A percentile compares a stretch with the other conserved stretches of the same genome.
Conservation (phyloP, 768 basidiomycete genomes). For the Suillus subaureus region DNA sequence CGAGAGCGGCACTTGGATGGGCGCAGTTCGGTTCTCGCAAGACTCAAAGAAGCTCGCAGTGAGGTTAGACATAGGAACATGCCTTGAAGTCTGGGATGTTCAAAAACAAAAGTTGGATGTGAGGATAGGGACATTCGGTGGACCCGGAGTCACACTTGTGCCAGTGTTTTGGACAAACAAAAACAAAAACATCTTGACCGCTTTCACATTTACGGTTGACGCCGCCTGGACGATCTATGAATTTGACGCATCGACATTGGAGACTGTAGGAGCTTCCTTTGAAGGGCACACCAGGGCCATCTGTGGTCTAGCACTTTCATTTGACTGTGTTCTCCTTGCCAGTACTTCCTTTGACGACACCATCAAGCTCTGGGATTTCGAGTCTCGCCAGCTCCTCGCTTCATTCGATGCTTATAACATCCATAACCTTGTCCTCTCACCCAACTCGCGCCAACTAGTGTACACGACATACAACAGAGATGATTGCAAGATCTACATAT, state of each 20-base stretch:
- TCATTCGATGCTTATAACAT: fast-evolving
- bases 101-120: background rate
- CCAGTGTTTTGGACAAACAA: background rate
- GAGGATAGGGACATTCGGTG: background rate
- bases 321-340: too few species aligned
- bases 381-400: too few species aligned
- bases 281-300: background rate
- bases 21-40: background rate
- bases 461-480: background rate
- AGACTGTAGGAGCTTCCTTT: background rate
- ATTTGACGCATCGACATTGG: background rate
- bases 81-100: background rate
- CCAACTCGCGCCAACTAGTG: background rate
- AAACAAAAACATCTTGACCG: background rate
- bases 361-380: too few species aligned
- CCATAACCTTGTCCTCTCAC: background rate
- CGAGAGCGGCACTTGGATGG: background rate
- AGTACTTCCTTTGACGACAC: background rate
- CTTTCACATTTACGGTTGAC: background rate
- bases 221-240: background rate
- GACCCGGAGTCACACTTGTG: background rate
- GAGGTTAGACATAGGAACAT: background rate
- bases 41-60: background rate
- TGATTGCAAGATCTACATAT: background rate
- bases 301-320: too few species aligned